Conservation (phyloP, 805 yeast species). For the Suhomyces canberraensis region DNA sequence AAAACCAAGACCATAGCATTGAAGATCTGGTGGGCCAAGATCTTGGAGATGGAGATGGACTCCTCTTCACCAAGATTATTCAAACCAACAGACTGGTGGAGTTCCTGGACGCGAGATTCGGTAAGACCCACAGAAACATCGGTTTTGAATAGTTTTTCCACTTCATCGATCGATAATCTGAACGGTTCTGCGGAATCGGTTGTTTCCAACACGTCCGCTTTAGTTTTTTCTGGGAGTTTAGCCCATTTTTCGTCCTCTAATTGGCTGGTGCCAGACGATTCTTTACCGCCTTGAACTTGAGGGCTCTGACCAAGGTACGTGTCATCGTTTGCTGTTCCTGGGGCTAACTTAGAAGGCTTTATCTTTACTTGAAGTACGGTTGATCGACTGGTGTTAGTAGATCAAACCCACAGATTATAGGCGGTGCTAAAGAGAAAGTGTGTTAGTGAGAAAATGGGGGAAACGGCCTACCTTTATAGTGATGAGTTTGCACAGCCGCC, state of each 20-base stretch:
- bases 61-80: constrained; percentile 31
- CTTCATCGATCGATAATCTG: constrained; percentile 14
- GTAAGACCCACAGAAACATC: constrained; percentile 14
- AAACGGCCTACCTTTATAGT: too few relatives aligned
- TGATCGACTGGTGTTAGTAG: too few relatives aligned
- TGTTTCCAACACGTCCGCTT: too few relatives aligned
- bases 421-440: too few relatives aligned
- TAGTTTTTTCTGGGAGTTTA: too few relatives aligned
- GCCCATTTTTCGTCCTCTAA: too few relatives aligned
- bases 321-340: constrained; percentile 7
- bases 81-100: constrained; percentile 5
- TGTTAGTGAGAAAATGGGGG: too few relatives aligned
- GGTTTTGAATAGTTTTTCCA: constrained; percentile 13
- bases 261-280: too few relatives aligned
- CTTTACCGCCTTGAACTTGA: constrained; percentile 17
- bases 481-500: too few relatives aligned
- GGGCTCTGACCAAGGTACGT: constrained; percentile 12
- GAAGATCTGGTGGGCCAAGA: constrained; percentile 36
- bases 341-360: constrained; percentile 5
- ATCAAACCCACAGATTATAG: too few relatives aligned
- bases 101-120: constrained; percentile 5
- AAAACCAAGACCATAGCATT: constrained; percentile 40
- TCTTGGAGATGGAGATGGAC: constrained; percentile 24
- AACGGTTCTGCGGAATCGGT: too few relatives aligned
- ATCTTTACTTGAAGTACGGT: constrained; percentile 5